Conservation (phyloP, 768 basidiomycete species). For the Tylopilus rubrobrunneus region DNA sequence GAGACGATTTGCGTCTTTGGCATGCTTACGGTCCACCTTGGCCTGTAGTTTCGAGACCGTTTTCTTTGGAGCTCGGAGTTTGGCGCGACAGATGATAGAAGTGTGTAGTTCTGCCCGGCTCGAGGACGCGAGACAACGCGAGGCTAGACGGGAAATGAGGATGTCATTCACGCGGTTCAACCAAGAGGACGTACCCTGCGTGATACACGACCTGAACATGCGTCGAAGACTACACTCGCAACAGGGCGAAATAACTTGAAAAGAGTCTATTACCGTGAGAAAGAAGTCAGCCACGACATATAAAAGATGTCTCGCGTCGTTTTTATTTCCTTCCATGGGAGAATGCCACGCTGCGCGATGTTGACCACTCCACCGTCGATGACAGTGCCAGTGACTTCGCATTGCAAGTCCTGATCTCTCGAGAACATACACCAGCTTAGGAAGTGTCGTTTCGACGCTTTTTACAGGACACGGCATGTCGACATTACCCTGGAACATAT, state of each 20-base stretch:
- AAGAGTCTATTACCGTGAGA: conserved; percentile 36
- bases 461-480: conserved; percentile 57
- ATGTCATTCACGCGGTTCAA: background rate
- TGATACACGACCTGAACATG: conserved; percentile 28
- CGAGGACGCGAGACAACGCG: conserved; percentile 40
- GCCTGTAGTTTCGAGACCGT: conserved; percentile 44
- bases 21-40: conserved; percentile 37
- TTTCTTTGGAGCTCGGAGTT: conserved; percentile 35
- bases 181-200: conserved; percentile 14
- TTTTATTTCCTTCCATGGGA: conserved; percentile 34
- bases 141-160: conserved; percentile 21
- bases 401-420: conserved; percentile 51
- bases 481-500: conserved; percentile 54
- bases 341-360: conserved; percentile 67
- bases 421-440: conserved; percentile 53
- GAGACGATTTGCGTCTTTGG: conserved; percentile 41
- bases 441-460: conserved; percentile 58
- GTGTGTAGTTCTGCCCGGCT: conserved; percentile 46
- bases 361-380: conserved; percentile 47
- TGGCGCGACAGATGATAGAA: conserved; percentile 38
- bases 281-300: conserved; percentile 16
- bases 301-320: conserved; percentile 13
- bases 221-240: background rate
- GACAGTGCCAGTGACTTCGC: conserved; percentile 62
- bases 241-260: background rate